Evolutionary conservation across 139 green algal genomes (phyloP).

Genomic region (Picochlorum sp.): DNA sequence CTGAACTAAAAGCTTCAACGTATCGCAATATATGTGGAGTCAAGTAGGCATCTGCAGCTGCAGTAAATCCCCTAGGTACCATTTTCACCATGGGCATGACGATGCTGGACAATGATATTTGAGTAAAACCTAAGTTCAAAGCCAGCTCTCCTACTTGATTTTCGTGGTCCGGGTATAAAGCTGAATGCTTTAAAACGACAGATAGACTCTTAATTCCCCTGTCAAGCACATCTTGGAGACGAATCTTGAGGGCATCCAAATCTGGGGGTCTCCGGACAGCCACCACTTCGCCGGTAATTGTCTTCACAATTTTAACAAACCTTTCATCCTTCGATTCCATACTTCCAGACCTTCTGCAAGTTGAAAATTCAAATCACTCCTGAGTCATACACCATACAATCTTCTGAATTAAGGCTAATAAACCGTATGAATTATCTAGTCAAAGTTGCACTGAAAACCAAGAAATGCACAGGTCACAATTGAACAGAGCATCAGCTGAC

Average conservation of each 20-base stretch:
- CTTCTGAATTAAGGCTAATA: background rate
- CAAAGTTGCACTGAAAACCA: too few relatives aligned
- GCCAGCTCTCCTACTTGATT: conserved; percentile 42
- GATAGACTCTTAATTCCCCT: conserved; percentile 73
- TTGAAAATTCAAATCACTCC: conserved; percentile 13
- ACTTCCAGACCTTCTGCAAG: background rate
- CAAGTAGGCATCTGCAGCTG: conserved; percentile 90
- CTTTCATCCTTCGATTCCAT: background rate
- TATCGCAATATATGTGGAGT: conserved; percentile 83
- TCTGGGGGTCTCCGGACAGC: conserved; percentile 50
- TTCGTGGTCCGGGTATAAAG: conserved; percentile 55
- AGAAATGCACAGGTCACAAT: too few relatives aligned
- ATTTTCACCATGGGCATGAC: conserved; percentile 96
- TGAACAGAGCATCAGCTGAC: too few relatives aligned
- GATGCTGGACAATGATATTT: conserved; percentile 64
- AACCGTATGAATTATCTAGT: too few relatives aligned
- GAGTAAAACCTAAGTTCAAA: conserved; percentile 44
- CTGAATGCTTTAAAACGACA: conserved; percentile 88
- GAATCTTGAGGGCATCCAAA: conserved; percentile 29
- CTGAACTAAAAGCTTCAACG: conserved; percentile 59
- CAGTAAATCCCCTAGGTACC: conserved; percentile 93
- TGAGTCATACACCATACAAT: background rate
- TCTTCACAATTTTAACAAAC: background rate
- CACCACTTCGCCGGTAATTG: conserved; percentile 69
- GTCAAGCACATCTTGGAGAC: conserved; percentile 39